A percentile compares a stretch with the other conserved stretches of the same genome.
Evolutionary conservation across 1,284 basidiomycete genomes (phyloP).

Genomic region (Cutaneotrichosporon mucoides): DNA sequence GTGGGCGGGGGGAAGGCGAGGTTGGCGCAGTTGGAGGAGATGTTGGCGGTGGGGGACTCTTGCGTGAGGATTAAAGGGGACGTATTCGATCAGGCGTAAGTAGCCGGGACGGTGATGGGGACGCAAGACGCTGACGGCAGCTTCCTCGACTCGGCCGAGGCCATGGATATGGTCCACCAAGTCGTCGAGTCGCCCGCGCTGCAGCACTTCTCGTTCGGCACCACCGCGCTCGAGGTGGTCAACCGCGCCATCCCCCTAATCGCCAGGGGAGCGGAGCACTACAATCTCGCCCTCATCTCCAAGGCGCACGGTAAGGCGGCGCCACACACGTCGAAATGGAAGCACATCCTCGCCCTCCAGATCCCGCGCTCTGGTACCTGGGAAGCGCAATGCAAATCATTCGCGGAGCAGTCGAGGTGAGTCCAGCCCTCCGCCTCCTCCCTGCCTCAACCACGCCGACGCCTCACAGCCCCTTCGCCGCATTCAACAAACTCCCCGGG

Average conservation of each 20-base stretch:
- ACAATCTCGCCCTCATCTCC: conserved; percentile 27
- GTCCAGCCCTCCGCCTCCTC: conserved; percentile 2
- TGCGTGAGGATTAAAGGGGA: conserved; percentile 44
- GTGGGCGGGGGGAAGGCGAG: conserved; percentile 26
- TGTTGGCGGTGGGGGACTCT: conserved; percentile 24
- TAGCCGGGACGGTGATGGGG: no score
- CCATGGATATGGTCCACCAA: conserved; percentile 35
- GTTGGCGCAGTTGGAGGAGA: conserved; percentile 32
- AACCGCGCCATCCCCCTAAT: conserved; percentile 36
- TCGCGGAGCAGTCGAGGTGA: conserved; percentile 35
- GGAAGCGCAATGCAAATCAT: conserved; percentile 32
- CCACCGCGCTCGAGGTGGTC: conserved; percentile 34
- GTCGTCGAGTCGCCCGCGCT: conserved; percentile 41
- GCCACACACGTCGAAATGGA: conserved; percentile 26
- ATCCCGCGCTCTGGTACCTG: conserved; percentile 31
- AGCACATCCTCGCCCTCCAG: conserved; percentile 46
- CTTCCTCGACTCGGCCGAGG: conserved; percentile 42
- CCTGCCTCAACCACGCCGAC: background rate
- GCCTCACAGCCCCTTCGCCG: conserved; percentile 38
- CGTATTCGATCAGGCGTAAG: conserved; percentile 43
- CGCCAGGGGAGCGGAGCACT: conserved; percentile 27
- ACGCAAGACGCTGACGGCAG: conserved; percentile 24
- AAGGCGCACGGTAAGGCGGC: conserved; percentile 13
- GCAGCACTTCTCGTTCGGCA: conserved; percentile 44
- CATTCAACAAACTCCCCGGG: conserved; percentile 45